Conservation (phyloP, 371 early-diverging fungal genomes). For the Rhizopus stolonifer region DNA sequence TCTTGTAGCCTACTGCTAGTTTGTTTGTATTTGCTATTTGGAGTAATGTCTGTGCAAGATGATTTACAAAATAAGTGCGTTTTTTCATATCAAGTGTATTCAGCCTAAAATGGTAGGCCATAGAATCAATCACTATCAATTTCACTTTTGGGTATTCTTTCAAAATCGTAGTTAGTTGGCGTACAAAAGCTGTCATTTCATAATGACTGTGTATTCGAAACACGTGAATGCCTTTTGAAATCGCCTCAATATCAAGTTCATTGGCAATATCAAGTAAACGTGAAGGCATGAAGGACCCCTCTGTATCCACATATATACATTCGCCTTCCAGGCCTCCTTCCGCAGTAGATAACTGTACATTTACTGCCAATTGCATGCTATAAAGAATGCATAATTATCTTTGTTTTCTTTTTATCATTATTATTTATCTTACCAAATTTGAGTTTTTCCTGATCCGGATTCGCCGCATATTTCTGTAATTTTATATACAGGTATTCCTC, state of each 20-base stretch:
- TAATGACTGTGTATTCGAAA: constrained; percentile 51
- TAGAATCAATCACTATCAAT: constrained; percentile 63
- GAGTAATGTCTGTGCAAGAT: constrained; percentile 46
- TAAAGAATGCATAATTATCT: background rate
- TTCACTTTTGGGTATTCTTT: constrained; percentile 43
- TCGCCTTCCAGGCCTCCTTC: constrained; percentile 50
- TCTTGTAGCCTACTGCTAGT: constrained; percentile 50
- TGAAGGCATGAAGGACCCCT: constrained; percentile 55
- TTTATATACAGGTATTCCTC: constrained; percentile 49
- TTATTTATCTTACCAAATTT: constrained; percentile 48
- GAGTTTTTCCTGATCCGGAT: constrained; percentile 69
- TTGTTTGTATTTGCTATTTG: constrained; percentile 39
- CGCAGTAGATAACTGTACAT: constrained; percentile 42
- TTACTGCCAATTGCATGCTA: constrained; percentile 67
- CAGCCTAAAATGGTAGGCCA: constrained; percentile 65
- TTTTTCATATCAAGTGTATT: constrained; percentile 44
- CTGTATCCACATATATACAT: constrained; percentile 72
- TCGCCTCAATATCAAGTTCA: constrained; percentile 5
- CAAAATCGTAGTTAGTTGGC: constrained; percentile 52
- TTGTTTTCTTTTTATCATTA: background rate
- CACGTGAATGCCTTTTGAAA: constrained; percentile 49
- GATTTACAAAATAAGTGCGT: constrained; percentile 45
- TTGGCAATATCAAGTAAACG: constrained; percentile 45
- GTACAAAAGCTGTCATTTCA: constrained; percentile 54
- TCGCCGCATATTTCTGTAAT: constrained; percentile 69